Evolutionary conservation across 2,329 filamentous ascomycete species (phyloP).

Genomic region (Fusarium marasasianum): DNA sequence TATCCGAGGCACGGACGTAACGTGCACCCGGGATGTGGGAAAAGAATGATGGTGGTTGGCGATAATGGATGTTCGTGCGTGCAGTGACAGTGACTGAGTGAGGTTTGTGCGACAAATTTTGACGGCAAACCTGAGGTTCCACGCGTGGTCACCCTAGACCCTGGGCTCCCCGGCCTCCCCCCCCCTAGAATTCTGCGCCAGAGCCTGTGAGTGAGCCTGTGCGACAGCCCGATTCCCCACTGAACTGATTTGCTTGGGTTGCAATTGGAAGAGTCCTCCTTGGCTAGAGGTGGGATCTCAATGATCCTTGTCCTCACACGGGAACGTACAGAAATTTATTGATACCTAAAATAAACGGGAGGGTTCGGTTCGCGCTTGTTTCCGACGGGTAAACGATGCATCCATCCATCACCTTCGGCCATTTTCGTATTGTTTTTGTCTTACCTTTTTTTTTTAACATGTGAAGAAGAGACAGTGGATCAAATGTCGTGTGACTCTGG

Average conservation of each 20-base stretch:
- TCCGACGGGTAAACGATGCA: not conserved
- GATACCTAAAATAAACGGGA: not conserved
- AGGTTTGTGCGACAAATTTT: constrained; percentile 24
- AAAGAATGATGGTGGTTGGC: not conserved
- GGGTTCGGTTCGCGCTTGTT: not conserved
- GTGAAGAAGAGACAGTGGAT: constrained; percentile 4
- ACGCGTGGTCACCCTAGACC: not conserved
- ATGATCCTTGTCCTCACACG: not conserved
- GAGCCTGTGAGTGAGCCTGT: not conserved
- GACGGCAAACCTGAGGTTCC: not conserved
- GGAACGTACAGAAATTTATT: not conserved
- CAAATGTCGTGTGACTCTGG: not conserved
- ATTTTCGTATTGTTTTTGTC: constrained; percentile 10
- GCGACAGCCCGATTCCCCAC: not conserved
- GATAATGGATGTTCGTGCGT: not conserved
- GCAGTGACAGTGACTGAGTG: not conserved
- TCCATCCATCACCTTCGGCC: not conserved
- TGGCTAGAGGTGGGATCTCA: not conserved
- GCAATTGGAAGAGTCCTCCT: constrained; percentile 1
- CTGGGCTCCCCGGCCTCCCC: not conserved
- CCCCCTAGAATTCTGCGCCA: not conserved
- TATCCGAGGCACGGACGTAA: not conserved
- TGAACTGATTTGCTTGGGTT: not conserved
- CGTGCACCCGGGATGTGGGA: not conserved
- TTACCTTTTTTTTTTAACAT: not conserved